Percentiles rank a stretch among this genome's conserved stretches.
These are phyloP conservation scores for Canna indica DNA, from an alignment of 176 grass and related monocot species.

Conservation along the genomic window DNA sequence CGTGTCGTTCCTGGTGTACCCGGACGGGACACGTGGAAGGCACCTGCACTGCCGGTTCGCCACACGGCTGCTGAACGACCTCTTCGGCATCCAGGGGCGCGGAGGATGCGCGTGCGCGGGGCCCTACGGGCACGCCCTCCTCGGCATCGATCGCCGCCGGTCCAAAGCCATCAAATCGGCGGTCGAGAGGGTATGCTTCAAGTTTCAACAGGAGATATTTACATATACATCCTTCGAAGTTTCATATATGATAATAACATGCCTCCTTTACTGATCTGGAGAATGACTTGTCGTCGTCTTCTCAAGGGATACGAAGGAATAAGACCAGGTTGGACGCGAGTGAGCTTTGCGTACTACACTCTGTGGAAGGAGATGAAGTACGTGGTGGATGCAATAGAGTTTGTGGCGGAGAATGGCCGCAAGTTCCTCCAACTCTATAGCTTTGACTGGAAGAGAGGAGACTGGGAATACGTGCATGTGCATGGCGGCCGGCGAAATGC, in stretches of 20 bases:
- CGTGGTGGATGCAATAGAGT: conserved; percentile 49
- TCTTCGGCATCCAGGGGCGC: conserved; percentile 69
- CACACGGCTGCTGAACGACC: conserved; percentile 46
- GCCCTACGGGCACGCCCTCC: conserved; percentile 55
- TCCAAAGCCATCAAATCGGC: conserved; percentile 48
- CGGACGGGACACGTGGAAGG: background rate
- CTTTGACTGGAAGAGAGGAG: conserved; percentile 57
- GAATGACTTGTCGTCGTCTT: too few relatives aligned
- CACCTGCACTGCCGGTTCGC: conserved; percentile 62
- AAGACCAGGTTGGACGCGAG: conserved; percentile 73
- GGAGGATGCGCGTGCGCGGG: conserved; percentile 69
- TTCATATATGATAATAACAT: too few relatives aligned
- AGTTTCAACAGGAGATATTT: too few relatives aligned
- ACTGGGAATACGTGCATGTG: conserved; percentile 29
- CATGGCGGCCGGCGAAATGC: background rate
- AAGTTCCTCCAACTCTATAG: conserved; percentile 48
- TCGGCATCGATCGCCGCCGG: conserved; percentile 26
- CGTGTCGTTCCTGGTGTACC: conserved; percentile 58
- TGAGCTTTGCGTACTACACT: conserved; percentile 72
- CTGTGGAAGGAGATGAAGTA: conserved; percentile 48
- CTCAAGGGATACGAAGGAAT: too few relatives aligned
- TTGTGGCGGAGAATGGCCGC: conserved; percentile 42
- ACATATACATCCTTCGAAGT: too few relatives aligned
- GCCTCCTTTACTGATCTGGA: too few relatives aligned
- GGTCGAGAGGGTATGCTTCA: conserved; percentile 34